Base-by-base conservation (phyloP, 208 protist species). In the Wallacemonas collosoma region DNA sequence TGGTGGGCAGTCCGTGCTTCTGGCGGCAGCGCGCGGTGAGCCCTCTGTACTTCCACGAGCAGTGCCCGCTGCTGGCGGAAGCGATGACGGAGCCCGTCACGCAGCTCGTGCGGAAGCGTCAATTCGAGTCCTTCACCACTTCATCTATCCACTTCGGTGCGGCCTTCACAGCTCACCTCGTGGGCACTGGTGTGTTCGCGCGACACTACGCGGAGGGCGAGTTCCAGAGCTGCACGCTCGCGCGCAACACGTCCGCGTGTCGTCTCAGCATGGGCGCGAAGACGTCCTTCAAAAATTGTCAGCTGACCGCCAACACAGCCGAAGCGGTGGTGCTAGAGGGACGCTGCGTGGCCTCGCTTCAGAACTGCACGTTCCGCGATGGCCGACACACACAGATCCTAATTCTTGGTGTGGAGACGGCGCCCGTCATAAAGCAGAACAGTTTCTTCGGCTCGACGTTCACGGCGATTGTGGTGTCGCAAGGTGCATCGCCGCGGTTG, bases 1-100 rank as follows among this genome's bases (percentile, higher is more conserved):
- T 56, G 2, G 15, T 76, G 1, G 77, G 77, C 61, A 82, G 77
- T 55, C 72, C 77, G 3, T 75, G 72, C 51, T 77, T 72, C 63
- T 82, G 77, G 77, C 77, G 77, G 2, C 69, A 35, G 39, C 50
- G 65, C 64, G 63, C 63, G 17, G 50, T 50, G n/a, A 63, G 43
- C 4, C 26, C 71, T 8, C 62, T 43, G 44, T 76, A 53, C 73
- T 77, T 77, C 41, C 36, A 53, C 39, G 38, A 77, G 60, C 26
- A 45, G 17, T 63, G 54, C 57, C 39, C 55, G 40, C 66, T 71
- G 7, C 66, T 71, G 26, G 66, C 56, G 4, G 62, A 64, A 12
- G 43, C 48, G 7, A 53, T 53, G 26, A 63, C 17, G 41, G 56
- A 76, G 43, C 26, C 48, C 1, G 55, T 56, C 41, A 36, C 36